Conservation (phyloP, 148 eudicot genomes). For the Diospyros kaki region DNA sequence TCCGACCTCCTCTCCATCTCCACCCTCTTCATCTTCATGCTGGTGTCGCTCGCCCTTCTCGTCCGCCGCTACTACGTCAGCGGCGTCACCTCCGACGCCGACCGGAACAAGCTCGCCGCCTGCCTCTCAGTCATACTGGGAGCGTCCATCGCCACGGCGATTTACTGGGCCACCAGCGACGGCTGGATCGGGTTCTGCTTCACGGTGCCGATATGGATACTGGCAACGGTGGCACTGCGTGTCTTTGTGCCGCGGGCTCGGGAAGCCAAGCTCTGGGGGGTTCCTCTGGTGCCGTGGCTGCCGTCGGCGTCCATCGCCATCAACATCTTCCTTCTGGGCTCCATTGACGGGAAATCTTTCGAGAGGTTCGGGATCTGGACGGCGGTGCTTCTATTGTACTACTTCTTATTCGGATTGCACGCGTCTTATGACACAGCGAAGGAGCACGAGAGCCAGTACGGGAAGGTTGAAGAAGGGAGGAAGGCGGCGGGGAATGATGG, state of each 20-base stretch:
- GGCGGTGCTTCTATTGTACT: constrained; percentile 37
- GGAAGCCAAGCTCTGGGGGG: constrained; percentile 60
- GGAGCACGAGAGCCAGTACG: constrained; percentile 10
- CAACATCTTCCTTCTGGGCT: constrained; percentile 59
- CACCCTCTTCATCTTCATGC: constrained; percentile 51
- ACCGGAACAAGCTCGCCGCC: constrained; percentile 35
- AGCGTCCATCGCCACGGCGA: constrained; percentile 33
- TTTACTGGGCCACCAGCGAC: constrained; percentile 37
- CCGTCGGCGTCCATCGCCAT: constrained; percentile 63
- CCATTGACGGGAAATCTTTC: constrained; percentile 52
- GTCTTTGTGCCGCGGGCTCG: constrained; percentile 48
- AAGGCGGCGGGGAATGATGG: background rate
- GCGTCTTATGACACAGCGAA: constrained; percentile 62
- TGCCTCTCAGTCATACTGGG: constrained; percentile 27
- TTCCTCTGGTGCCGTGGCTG: constrained; percentile 56
- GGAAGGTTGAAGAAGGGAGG: constrained; percentile 25
- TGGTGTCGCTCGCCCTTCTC: constrained; percentile 49
- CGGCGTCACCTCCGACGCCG: constrained; percentile 25
- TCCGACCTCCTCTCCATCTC: constrained; percentile 50
- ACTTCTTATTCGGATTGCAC: constrained; percentile 58
- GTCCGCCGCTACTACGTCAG: constrained; percentile 48
- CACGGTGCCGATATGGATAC: constrained; percentile 38
- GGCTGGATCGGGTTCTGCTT: constrained; percentile 47
- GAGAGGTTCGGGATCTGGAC: constrained; percentile 53
- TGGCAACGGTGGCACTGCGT: constrained; percentile 32